Conservation (phyloP, 257 asterid species). For the Fraxinus pennsylvanica region DNA sequence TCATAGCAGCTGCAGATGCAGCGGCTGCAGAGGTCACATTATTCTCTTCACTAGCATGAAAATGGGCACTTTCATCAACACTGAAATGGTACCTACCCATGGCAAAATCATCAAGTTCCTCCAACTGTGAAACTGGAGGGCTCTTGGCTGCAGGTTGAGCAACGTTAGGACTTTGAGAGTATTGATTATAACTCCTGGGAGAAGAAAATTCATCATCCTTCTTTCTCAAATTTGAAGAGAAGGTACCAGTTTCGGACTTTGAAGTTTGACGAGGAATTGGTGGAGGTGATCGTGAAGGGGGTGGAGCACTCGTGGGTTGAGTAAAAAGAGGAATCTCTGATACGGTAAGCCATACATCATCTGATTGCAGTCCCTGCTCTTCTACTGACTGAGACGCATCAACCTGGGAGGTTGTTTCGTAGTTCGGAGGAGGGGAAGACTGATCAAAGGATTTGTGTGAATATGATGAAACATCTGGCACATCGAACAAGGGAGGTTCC, state of each 20-base stretch:
- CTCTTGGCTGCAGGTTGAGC: conserved; percentile 52
- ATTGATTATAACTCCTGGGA: conserved; percentile 50
- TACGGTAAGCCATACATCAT: conserved; percentile 83
- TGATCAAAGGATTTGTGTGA: conserved; percentile 56
- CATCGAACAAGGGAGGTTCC: conserved; percentile 77
- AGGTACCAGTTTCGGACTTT: conserved; percentile 50
- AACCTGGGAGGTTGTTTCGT: conserved; percentile 50
- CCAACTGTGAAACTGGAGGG: conserved; percentile 70
- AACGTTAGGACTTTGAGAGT: conserved; percentile 55
- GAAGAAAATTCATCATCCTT: conserved; percentile 60
- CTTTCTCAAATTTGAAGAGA: conserved; percentile 56
- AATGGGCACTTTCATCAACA: conserved; percentile 49
- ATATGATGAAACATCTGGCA: conserved; percentile 58
- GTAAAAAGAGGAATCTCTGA: conserved; percentile 93
- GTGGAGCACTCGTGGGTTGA: conserved; percentile 87
- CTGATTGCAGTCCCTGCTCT: conserved; percentile 55
- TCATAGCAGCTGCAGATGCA: conserved; percentile 99
- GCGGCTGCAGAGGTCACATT: conserved; percentile 80
- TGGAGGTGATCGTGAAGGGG: conserved; percentile 98
- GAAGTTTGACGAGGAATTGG: conserved; percentile 66
- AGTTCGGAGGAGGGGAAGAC: conserved; percentile 55
- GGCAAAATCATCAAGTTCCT: conserved; percentile 90
- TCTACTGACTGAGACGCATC: conserved; percentile 58
- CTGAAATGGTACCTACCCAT: conserved; percentile 55
- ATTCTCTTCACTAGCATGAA: conserved; percentile 53